These are phyloP conservation scores for Agroathelia rolfsii DNA, from an alignment of 1,284 basidiomycete species.

Conservation along the genomic window DNA sequence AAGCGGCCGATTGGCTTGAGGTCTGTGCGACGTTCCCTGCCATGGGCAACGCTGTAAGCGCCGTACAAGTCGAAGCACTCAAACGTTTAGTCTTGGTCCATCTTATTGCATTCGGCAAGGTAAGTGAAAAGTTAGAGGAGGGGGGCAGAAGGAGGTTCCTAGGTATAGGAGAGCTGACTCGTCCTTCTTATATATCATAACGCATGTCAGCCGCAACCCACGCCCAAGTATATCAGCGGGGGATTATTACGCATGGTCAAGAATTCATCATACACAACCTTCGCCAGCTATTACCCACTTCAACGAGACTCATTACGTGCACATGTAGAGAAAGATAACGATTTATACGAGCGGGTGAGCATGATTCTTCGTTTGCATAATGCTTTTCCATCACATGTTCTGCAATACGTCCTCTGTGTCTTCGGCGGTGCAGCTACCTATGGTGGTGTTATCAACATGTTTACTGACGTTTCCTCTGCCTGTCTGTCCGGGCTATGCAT, in stretches of 20 bases:
- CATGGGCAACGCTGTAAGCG: slow-evolving; percentile 49
- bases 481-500: slow-evolving; percentile 9
- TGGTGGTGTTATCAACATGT: too few species aligned
- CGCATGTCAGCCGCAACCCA: slow-evolving; percentile 31
- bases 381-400: not conserved
- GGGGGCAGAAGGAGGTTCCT: too few species aligned
- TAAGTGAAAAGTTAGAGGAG: too few species aligned
- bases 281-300: slow-evolving; percentile 55
- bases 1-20: slow-evolving; percentile 69
- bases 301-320: slow-evolving; percentile 31
- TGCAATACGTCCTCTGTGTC: not conserved
- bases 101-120: slow-evolving; percentile 63
- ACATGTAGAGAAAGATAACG: slow-evolving; percentile 42
- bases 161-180: not conserved
- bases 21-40: slow-evolving; percentile 67
- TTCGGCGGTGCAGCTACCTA: too few species aligned
- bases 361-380: slow-evolving; percentile 1
- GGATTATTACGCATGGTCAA: slow-evolving; percentile 51
- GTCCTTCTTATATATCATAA: slow-evolving; percentile 5
- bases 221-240: slow-evolving; percentile 62
- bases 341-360: slow-evolving; percentile 27
- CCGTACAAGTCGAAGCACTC: slow-evolving; percentile 75
- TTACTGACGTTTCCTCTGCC: slow-evolving; percentile 10
- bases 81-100: slow-evolving; percentile 76
- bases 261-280: slow-evolving; percentile 46